Base-by-base conservation (phyloP, 805 yeast genomes). In the Ogataea allantospora region DNA sequence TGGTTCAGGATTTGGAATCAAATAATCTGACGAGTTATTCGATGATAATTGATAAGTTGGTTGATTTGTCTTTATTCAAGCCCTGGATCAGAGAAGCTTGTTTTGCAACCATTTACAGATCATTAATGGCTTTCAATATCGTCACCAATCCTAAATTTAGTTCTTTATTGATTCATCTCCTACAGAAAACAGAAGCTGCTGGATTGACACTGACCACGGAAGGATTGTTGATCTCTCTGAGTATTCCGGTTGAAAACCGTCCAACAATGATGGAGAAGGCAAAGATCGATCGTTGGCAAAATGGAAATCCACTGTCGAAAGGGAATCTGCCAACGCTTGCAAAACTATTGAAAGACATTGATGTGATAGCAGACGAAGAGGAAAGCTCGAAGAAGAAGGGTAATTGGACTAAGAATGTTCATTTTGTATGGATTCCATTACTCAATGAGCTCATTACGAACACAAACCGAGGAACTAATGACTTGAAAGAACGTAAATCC, bases 41-140 rank as follows among this genome's bases (percentile, higher is more conserved):
- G 12, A 57, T 61, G 9, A 73, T 81, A 30, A 58, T 77, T 18
- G 62, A 67, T 4, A 57, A 66, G 20, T 51, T 84, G 24, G 57
- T 86, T 4, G 77, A 74, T 16, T 65, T 89, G 38, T 73, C 95
- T 0, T 58, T 66, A 10, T 47, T 65, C 23, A 91, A 89, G 57
- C 75, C 85, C 1, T 89, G 97, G 97, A 73, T 89, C 27, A 68
- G 95, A 43, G 96, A 91, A 60, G 78, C 95, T 3, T 71, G 87
- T 27, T 69, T 85, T 51, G 85, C 71, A 53, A 83, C 95, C 1
- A 65, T 89, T 31, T 77, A 73, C 48, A 79, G 75, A 35, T 69
- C 83, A 3, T 48, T 77, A n/a, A 49, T 22, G 19, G 38, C 38
- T 45, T 30, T 57, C 50, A 7, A 54, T 42, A 25, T 58, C 50